Percentiles rank a stretch among this genome's conserved stretches.
Conservation (phyloP, 805 yeast species). For the Saccharomyces paradoxus region DNA sequence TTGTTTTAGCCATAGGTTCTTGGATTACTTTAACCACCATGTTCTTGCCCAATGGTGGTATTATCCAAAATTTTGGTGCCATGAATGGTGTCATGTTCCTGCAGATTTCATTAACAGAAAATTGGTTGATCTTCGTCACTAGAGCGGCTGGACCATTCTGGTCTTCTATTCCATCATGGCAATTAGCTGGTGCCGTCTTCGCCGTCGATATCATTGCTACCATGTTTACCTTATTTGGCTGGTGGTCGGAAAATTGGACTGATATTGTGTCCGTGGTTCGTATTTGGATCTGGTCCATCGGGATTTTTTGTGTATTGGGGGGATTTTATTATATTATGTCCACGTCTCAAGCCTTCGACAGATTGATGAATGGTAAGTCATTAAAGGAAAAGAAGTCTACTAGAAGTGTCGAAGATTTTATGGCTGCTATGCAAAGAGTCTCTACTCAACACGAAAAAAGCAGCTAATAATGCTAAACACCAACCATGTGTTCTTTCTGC, state of each 20-base stretch:
- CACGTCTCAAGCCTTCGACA: constrained; percentile 68
- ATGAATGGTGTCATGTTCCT: constrained; percentile 88
- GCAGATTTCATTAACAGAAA: constrained; percentile 90
- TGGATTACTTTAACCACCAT: constrained; percentile 93
- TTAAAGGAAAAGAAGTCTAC: constrained; percentile 45
- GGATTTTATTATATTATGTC: constrained; percentile 95
- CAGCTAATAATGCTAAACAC: constrained; percentile 33
- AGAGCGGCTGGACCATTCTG: constrained; percentile 98
- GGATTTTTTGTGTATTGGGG: constrained; percentile 93
- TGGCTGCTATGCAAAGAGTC: constrained; percentile 81
- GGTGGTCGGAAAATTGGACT: constrained; percentile 98
- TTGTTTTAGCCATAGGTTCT: constrained; percentile 80
- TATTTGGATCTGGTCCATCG: constrained; percentile 92
- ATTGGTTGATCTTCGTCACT: constrained; percentile 94
- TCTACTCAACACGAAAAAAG: constrained; percentile 85
- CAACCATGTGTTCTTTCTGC: constrained; percentile 2
- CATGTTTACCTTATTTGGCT: constrained; percentile 86
- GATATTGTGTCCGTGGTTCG: constrained; percentile 91
- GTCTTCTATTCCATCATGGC: constrained; percentile 96
- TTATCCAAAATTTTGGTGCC: constrained; percentile 92
- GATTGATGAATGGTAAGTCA: constrained; percentile 77
- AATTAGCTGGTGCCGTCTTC: constrained; percentile 88
- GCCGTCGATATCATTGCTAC: constrained; percentile 87
- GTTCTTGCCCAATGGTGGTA: constrained; percentile 88
- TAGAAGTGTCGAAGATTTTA: constrained; percentile 76